Evolutionary conservation across 495 filamentous ascomycete genomes (phyloP).

Genomic region (Penicillium salamii): DNA sequence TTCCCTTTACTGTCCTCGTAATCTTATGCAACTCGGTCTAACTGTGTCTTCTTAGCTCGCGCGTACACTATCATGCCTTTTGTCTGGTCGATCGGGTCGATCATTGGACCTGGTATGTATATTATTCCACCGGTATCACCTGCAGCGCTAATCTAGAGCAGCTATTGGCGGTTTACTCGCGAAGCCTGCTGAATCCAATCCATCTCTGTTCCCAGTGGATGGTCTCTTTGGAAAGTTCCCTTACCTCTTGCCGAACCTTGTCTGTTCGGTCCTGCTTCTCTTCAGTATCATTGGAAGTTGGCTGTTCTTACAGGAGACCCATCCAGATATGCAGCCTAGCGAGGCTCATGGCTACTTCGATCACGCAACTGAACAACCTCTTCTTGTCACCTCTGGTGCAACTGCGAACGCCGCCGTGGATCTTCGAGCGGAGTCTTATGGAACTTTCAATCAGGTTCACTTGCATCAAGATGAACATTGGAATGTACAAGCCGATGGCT

Average conservation of each 20-base stretch:
- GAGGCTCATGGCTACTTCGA: conserved; percentile 45
- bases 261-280: conserved; percentile 69
- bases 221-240: conserved; percentile 72
- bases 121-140: neutral
- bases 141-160: conserved; percentile 19
- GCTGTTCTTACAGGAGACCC: conserved; percentile 73
- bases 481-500: conserved; percentile 46
- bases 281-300: conserved; percentile 72
- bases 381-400: conserved; percentile 68
- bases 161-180: conserved; percentile 78
- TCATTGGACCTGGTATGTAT: conserved; percentile 64
- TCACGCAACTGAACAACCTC: conserved; percentile 61
- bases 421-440: conserved; percentile 71
- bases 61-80: conserved; percentile 86
- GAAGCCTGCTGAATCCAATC: conserved; percentile 67
- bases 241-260: conserved; percentile 78
- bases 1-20: neutral
- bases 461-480: conserved; percentile 49
- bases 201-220: conserved; percentile 57
- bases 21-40: conserved; percentile 6
- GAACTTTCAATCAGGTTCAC: conserved; percentile 65
- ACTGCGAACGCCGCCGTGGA: conserved; percentile 68
- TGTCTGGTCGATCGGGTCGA: conserved; percentile 83
- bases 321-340: conserved; percentile 71
- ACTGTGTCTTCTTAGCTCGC: conserved; percentile 47